Evolutionary conservation across 257 asterid species (phyloP).

Genomic region (Henckelia pumila): DNA sequence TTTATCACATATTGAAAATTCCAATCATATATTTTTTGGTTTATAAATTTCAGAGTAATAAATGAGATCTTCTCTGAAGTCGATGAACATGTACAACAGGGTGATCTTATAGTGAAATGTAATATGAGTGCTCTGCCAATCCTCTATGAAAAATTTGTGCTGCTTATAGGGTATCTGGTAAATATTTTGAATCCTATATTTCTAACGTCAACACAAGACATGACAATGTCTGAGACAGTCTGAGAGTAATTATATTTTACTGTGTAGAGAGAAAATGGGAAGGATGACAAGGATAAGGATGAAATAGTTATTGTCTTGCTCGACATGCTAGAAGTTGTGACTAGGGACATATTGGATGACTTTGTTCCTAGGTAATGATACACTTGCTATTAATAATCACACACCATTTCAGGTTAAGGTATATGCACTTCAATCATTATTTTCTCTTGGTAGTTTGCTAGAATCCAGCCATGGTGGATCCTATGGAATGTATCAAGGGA

Average conservation of each 20-base stretch:
- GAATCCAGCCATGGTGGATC: constrained; percentile 85
- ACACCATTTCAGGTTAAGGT: constrained; percentile 22
- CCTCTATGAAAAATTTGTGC: constrained; percentile 79
- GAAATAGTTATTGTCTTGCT: constrained; percentile 86
- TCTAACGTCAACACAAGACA: constrained; percentile 5
- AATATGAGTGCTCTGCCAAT: constrained; percentile 73
- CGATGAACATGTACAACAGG: constrained; percentile 63
- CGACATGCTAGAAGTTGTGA: constrained; percentile 91
- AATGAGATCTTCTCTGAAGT: constrained; percentile 68
- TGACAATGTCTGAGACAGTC: constrained; percentile 12
- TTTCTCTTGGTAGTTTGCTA: constrained; percentile 47
- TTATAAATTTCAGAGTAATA: constrained; percentile 56
- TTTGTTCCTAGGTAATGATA: constrained; percentile 59
- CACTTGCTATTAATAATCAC: constrained; percentile 9
- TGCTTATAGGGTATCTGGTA: constrained; percentile 86
- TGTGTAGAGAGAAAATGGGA: constrained; percentile 70
- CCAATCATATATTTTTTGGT: constrained; percentile 11
- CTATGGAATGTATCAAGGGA: constrained; percentile 56
- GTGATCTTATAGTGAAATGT: constrained; percentile 53
- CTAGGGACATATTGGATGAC: constrained; percentile 92
- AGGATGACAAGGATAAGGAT: constrained; percentile 89
- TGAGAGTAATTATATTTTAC: constrained; percentile 20
- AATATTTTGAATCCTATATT: neutral
- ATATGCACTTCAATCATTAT: constrained; percentile 20
- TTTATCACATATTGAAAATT: constrained; percentile 15